Percentiles rank a stretch among this genome's conserved stretches.
Conservation (phyloP, 2,329 filamentous ascomycete genomes). For the Reticulascus tulasneorum region DNA sequence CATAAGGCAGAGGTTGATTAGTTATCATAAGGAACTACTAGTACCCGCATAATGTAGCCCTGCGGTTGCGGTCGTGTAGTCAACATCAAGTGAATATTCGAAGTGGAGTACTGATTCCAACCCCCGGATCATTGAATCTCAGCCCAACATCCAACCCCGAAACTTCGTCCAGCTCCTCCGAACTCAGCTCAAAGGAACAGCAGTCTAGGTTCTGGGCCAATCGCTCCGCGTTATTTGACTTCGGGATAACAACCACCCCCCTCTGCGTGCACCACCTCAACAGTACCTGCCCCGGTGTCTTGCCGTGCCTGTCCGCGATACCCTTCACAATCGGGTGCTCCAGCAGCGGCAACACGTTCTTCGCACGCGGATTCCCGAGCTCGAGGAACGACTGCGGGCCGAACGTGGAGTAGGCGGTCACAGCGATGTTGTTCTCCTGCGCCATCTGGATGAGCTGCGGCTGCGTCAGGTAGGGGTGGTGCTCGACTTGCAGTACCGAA, state of each 20-base stretch:
- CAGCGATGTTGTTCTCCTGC: slow-evolving; percentile 49
- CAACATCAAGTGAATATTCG: slow-evolving; percentile 28
- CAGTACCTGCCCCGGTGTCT: slow-evolving; percentile 61
- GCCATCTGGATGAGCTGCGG: slow-evolving; percentile 50
- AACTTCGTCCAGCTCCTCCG: slow-evolving; percentile 55
- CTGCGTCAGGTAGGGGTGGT: slow-evolving; percentile 51
- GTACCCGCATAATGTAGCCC: too few relatives aligned
- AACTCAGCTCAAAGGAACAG: slow-evolving; percentile 47
- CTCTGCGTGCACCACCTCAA: slow-evolving; percentile 64
- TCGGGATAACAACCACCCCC: slow-evolving; percentile 59
- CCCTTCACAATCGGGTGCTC: slow-evolving; percentile 37
- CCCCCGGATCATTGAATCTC: slow-evolving; percentile 56
- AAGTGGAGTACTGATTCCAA: slow-evolving; percentile 17
- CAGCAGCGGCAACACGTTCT: slow-evolving; percentile 20
- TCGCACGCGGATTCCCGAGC: slow-evolving; percentile 21
- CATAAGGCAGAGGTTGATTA: too few relatives aligned
- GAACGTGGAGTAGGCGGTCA: slow-evolving; percentile 65
- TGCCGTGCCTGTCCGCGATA: slow-evolving; percentile 49
- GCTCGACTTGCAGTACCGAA: slow-evolving; percentile 28
- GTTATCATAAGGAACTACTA: too few relatives aligned
- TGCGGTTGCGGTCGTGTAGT: too few relatives aligned
- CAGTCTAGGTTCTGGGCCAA: slow-evolving; percentile 55
- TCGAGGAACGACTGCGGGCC: slow-evolving; percentile 46
- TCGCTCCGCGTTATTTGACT: slow-evolving; percentile 48
- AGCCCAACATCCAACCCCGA: slow-evolving; percentile 46